Evolutionary conservation across 164 flowering plant species (phyloP).

Genomic region (Taxillus chinensis): DNA sequence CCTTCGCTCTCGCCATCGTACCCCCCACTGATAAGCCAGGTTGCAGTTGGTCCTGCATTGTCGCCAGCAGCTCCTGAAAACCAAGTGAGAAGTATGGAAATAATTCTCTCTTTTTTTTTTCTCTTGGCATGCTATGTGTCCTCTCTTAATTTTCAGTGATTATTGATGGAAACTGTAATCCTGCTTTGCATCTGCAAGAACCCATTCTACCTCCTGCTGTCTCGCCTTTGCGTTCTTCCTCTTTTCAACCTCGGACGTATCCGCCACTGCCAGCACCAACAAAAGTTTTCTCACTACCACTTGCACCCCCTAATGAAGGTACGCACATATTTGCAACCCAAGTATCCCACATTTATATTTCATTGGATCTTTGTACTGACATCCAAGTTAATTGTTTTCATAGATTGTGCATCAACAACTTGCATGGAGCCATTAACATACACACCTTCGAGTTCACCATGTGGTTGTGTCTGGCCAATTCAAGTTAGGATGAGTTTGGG

Average conservation of each 20-base stretch:
- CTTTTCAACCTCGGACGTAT: slow-evolving; percentile 2
- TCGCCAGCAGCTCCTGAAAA: slow-evolving; percentile 21
- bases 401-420: slow-evolving; percentile 38
- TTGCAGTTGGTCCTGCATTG: slow-evolving; percentile 30
- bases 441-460: slow-evolving; percentile 38
- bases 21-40: slow-evolving; percentile 26
- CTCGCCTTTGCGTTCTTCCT: slow-evolving; percentile 24
- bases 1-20: slow-evolving; percentile 21
- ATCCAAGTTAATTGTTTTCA: slow-evolving; percentile 8
- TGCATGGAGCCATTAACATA: slow-evolving; percentile 53
- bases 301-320: slow-evolving; percentile 55
- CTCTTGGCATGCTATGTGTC: not conserved
- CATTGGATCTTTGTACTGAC: not conserved
- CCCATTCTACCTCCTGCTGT: slow-evolving; percentile 22
- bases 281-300: slow-evolving; percentile 26
- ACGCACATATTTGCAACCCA: not conserved
- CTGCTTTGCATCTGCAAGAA: slow-evolving; percentile 15
- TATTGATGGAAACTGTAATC: not conserved
- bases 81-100: slow-evolving; percentile 24
- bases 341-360: not conserved
- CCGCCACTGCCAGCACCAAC: slow-evolving; percentile 22
- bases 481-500: slow-evolving; percentile 35
- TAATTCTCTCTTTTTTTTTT: not conserved
- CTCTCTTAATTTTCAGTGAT: not conserved
- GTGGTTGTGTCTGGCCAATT: slow-evolving; percentile 62